Percentiles rank a stretch among this genome's conserved stretches.
Conservation (phyloP, 225 moss, liverwort and hornwort genomes). For the Pseudisothecium myosuroides region DNA sequence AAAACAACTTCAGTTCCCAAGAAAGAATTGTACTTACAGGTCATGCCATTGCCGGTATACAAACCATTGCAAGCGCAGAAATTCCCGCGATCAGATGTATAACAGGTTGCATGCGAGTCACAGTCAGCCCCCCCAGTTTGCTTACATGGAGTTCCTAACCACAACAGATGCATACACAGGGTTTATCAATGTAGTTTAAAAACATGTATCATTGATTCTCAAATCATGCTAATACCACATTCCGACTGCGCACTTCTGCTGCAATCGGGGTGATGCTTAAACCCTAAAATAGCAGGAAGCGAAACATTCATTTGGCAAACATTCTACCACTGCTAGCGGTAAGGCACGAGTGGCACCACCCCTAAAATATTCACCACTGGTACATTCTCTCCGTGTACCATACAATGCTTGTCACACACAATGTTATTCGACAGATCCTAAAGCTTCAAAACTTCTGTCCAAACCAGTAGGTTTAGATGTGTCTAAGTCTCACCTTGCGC, state of each 20-base stretch:
- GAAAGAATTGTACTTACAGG: not conserved
- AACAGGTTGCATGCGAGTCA: conserved; percentile 17
- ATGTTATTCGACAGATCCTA: not conserved
- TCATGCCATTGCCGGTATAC: conserved; percentile 1
- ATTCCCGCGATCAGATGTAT: not conserved
- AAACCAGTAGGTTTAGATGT: not conserved
- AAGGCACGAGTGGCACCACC: not conserved
- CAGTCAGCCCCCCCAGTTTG: not conserved
- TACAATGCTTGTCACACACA: not conserved
- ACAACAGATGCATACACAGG: not conserved
- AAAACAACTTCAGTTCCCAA: not conserved
- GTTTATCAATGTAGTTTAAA: not conserved
- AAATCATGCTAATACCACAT: not conserved
- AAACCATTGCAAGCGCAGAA: conserved; percentile 4
- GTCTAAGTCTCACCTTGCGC: not conserved
- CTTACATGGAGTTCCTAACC: conserved; percentile 6
- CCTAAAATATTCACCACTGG: not conserved
- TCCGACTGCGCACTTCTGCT: not conserved
- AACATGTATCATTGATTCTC: not conserved
- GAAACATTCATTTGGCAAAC: not conserved
- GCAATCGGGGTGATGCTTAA: not conserved
- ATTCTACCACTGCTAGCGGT: too few species aligned
- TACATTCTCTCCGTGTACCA: not conserved
- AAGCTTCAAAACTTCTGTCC: not conserved
- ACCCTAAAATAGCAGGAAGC: not conserved